Base-by-base conservation (phyloP, 306 rosid species). In the Castanea mollissima region DNA sequence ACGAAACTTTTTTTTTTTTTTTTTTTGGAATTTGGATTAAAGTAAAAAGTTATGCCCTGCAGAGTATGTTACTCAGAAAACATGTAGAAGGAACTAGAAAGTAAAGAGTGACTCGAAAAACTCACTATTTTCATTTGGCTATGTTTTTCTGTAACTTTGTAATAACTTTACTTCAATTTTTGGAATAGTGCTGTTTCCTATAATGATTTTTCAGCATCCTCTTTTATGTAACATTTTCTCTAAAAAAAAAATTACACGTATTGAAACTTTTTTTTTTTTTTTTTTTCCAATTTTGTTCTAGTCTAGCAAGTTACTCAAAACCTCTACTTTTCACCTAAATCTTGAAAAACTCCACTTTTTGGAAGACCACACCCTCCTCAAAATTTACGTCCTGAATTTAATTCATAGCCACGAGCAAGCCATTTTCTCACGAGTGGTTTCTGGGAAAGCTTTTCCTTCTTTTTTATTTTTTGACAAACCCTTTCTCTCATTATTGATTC, bases 281-380 rank as follows among this genome's bases (percentile, higher is more conserved):
- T 4, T 46, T 68, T 71, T 76, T 14, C 73, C 51, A n/a, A 15
- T 52, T 41, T 41, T 41, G 46, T 41, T 41, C 46, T 8, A 27
- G 67, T 71, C 59, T 20, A 31, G 74, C 8, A 41, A 55, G 60
- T 64, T 68, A 75, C 73, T 81, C 57, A 70, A 52, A 5, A 79
- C 8, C 6, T 70, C 55, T 41, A 75, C 71, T 74, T 80, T 87
- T 74, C 73, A 80, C 51, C 76, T 51, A 64, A 80, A 65, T 84
- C 76, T 87, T 78, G 89, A 68, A 74, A 49, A 83, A 46, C 73
- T 52, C 34, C 70, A 84, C 58, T 74, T 81, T 81, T 73, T 87
- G 79, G 87, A 81, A 81, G 87, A 86, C 87, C 86, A 72, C 85
- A 71, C n/a, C 41, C 21, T 62, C 74, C 69, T 71, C 68, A 38